Evolutionary conservation across 2,329 filamentous ascomycete genomes (phyloP).

Genomic region (Ambrosiella cleistominuta): DNA sequence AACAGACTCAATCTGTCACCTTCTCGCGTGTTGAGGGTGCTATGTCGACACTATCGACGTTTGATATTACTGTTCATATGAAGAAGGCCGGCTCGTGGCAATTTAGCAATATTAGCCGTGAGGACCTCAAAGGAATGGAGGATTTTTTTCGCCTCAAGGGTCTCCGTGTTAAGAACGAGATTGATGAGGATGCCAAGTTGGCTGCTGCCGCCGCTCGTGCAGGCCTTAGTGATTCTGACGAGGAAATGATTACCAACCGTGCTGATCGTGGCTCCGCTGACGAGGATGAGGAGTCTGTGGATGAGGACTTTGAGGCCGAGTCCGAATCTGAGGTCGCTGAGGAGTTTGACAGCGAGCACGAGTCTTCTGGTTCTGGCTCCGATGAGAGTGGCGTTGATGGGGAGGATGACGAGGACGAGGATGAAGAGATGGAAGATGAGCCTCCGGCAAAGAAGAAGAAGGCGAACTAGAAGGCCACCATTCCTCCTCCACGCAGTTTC

Average conservation of each 20-base stretch:
- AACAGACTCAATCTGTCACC: conserved; percentile 77
- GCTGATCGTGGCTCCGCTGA: conserved; percentile 78
- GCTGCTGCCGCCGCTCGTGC: conserved; percentile 71
- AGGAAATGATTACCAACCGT: conserved; percentile 42
- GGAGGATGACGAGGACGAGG: conserved; percentile 25
- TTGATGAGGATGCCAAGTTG: conserved; percentile 74
- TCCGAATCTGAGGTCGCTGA: conserved; percentile 92
- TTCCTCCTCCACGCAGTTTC: not conserved
- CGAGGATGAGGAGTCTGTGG: conserved; percentile 85
- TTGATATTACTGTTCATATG: conserved; percentile 86
- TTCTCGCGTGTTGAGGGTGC: conserved; percentile 93
- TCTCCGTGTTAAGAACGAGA: conserved; percentile 94
- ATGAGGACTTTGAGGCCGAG: conserved; percentile 88
- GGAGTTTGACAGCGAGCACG: conserved; percentile 83
- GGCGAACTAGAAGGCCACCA: conserved; percentile 14
- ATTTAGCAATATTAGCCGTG: conserved; percentile 98
- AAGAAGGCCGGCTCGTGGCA: conserved; percentile 77
- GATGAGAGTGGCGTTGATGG: conserved; percentile 33
- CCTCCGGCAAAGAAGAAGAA: conserved; percentile 33
- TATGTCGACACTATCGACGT: conserved; percentile 83
- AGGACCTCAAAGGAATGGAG: conserved; percentile 93
- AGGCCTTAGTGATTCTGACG: conserved; percentile 68
- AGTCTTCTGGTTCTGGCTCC: conserved; percentile 57
- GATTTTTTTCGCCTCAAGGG: conserved; percentile 94
- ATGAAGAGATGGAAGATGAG: conserved; percentile 24